These are phyloP conservation scores for Aspergillus panamensis DNA, from an alignment of 495 filamentous ascomycete genomes.

Conservation along the genomic window DNA sequence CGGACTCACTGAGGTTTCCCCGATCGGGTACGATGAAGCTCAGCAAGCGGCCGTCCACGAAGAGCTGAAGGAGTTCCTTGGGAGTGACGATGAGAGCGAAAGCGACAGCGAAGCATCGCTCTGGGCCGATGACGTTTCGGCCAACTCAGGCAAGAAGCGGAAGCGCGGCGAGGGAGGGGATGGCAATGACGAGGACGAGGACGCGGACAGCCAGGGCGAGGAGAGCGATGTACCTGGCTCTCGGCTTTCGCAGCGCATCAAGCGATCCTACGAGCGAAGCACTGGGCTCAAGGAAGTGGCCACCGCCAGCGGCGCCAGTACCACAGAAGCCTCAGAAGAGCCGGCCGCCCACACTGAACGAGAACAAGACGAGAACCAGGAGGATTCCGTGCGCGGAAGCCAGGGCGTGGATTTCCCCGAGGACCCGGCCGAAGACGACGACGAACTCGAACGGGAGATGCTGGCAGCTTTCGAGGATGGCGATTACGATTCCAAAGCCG, in stretches of 20 bases:
- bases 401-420: slow-evolving; percentile 25
- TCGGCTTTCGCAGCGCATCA: slow-evolving; percentile 45
- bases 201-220: slow-evolving; percentile 29
- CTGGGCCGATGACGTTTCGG: slow-evolving; percentile 26
- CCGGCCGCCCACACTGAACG: slow-evolving; percentile 45
- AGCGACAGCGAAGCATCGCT: slow-evolving; percentile 38
- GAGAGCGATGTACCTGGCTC: slow-evolving; percentile 38
- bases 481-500: slow-evolving; percentile 34
- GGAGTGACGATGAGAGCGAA: slow-evolving; percentile 59
- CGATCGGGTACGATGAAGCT: slow-evolving; percentile 43
- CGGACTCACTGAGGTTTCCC: slow-evolving; percentile 32
- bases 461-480: slow-evolving; percentile 60
- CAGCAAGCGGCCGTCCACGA: slow-evolving; percentile 57
- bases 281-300: slow-evolving; percentile 46
- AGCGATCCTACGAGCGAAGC: slow-evolving; percentile 49
- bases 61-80: slow-evolving; percentile 76
- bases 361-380: slow-evolving; percentile 51
- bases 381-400: slow-evolving; percentile 18
- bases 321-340: slow-evolving; percentile 37
- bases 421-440: slow-evolving; percentile 49
- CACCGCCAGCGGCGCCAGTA: slow-evolving; percentile 30
- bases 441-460: slow-evolving; percentile 64
- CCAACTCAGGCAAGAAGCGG: slow-evolving; percentile 35
- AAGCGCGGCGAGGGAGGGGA: slow-evolving; percentile 38
- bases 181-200: slow-evolving; percentile 30